A percentile compares a stretch with the other conserved stretches of the same genome.
Evolutionary conservation across 129 eudicot species (phyloP).

Genomic region (Helichrysum umbraculigerum): DNA sequence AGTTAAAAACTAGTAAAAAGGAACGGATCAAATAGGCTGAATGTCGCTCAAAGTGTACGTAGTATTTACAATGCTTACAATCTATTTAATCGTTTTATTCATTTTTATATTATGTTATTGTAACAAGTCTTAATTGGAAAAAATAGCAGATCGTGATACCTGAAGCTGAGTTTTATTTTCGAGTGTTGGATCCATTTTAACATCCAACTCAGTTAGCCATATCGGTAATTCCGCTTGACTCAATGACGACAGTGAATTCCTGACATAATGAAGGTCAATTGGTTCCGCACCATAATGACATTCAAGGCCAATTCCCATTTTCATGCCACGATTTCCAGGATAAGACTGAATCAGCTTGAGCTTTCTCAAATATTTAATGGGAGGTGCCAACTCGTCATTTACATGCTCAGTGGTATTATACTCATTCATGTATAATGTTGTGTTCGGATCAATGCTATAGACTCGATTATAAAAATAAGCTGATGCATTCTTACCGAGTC

Average conservation of each 20-base stretch:
- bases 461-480: slow-evolving; percentile 35
- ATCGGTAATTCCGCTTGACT: slow-evolving; percentile 56
- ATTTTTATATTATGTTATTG: no score
- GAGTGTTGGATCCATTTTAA: slow-evolving; percentile 31
- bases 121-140: background rate
- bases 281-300: slow-evolving; percentile 46
- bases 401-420: slow-evolving; percentile 67
- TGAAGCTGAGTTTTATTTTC: slow-evolving; percentile 24
- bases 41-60: no score
- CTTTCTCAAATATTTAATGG: slow-evolving; percentile 35
- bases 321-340: slow-evolving; percentile 33
- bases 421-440: slow-evolving; percentile 66
- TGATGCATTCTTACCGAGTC: slow-evolving; percentile 47
- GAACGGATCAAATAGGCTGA: background rate
- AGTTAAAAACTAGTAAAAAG: background rate
- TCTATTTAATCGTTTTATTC: no score
- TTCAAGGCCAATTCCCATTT: slow-evolving; percentile 60
- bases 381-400: slow-evolving; percentile 35
- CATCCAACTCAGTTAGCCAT: slow-evolving; percentile 86
- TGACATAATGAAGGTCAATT: slow-evolving; percentile 54
- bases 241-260: slow-evolving; percentile 47
- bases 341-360: slow-evolving; percentile 32
- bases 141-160: slow-evolving; percentile 22
- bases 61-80: background rate
- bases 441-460: slow-evolving; percentile 31